Evolutionary conservation across 2,329 filamentous ascomycete species (phyloP).

Genomic region (Lojkania enalia): DNA sequence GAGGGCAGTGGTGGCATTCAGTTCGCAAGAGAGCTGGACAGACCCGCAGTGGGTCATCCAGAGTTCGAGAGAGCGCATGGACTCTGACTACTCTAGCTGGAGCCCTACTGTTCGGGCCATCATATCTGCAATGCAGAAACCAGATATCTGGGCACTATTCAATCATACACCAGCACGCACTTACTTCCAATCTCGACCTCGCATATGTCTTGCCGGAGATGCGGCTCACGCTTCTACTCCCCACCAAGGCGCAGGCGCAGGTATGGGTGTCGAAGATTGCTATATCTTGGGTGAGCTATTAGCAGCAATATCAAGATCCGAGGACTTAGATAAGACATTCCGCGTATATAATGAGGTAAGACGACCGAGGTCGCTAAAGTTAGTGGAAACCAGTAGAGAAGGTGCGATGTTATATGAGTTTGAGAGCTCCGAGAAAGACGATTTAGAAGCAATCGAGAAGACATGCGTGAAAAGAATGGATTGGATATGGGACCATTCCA

Average conservation of each 20-base stretch:
- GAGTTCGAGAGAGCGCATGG: slow-evolving; percentile 39
- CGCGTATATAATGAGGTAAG: slow-evolving; percentile 44
- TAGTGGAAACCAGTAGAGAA: slow-evolving; percentile 47
- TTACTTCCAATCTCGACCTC: slow-evolving; percentile 40
- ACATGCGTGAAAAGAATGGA: slow-evolving; percentile 37
- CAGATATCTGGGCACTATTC: slow-evolving; percentile 53
- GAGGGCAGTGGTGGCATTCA: slow-evolving; percentile 39
- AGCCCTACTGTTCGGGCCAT: slow-evolving; percentile 36
- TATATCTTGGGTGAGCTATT: slow-evolving; percentile 50
- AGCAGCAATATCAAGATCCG: slow-evolving; percentile 14
- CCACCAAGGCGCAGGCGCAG: slow-evolving; percentile 58
- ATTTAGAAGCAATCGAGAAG: slow-evolving; percentile 36
- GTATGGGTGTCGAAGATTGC: slow-evolving; percentile 59
- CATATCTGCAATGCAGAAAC: slow-evolving; percentile 47
- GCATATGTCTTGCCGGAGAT: slow-evolving; percentile 56
- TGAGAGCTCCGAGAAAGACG: slow-evolving; percentile 36
- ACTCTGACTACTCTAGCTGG: slow-evolving; percentile 35
- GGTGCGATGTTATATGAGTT: slow-evolving; percentile 48
- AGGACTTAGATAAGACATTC: slow-evolving; percentile 39
- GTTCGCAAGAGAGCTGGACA: slow-evolving; percentile 37
- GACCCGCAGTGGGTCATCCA: slow-evolving; percentile 39
- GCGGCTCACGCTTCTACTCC: slow-evolving; percentile 60
- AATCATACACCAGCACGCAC: slow-evolving; percentile 50
- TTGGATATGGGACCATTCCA: slow-evolving; percentile 48
- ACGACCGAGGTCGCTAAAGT: slow-evolving; percentile 43